Base-by-base conservation (phyloP, 169 alveolate genomes). In the Plasmodium inui region DNA sequence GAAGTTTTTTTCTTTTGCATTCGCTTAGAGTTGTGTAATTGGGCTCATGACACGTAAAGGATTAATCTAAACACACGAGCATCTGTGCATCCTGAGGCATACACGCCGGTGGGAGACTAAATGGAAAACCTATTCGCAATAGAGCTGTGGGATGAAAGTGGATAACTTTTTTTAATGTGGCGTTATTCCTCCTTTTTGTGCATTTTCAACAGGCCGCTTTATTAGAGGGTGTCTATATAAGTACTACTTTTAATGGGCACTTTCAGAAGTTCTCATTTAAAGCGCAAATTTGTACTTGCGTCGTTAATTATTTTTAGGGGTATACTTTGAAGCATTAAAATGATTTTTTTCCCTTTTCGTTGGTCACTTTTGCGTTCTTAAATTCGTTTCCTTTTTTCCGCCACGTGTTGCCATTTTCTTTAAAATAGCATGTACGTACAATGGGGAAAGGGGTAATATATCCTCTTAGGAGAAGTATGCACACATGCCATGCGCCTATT, bases 51-150 rank as follows among this genome's bases (percentile, higher is more conserved):
- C n/a, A 67, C 39, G 19, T 67, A 5, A 19, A n/a, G 41, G 37
- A 67, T 67, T 67, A 67, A 74, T 57, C 34, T 53, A 88, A 46
- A 50, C 82, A 44, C 46, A 44, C 22, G 57, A 44, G 26, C 39
- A 70, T 79, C 17, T 84, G 73, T 26, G 6, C 73, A 84, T 61
- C 7, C 72, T 26, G 39, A 84, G 37, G 30, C 22, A 57, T 84
- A 79, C 26, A 82, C 61, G 61, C 73, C 22, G 61, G 19, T 2
- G 61, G 22, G 61, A 28, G 17, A 67, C 41, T 22, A 67, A 67
- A 67, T 67, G 37, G 76, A 67, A 67, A 67, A 28, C 76, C 39
- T 19, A 67, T 26, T 67, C 30, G 30, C n/a, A 26, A 26, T 67
- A 67, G 22, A 67, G 5, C 76, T 22, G 37, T 26, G 19, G 76